Evolutionary conservation across 2,329 filamentous ascomycete species (phyloP).

Genomic region (Onygenales sp.): DNA sequence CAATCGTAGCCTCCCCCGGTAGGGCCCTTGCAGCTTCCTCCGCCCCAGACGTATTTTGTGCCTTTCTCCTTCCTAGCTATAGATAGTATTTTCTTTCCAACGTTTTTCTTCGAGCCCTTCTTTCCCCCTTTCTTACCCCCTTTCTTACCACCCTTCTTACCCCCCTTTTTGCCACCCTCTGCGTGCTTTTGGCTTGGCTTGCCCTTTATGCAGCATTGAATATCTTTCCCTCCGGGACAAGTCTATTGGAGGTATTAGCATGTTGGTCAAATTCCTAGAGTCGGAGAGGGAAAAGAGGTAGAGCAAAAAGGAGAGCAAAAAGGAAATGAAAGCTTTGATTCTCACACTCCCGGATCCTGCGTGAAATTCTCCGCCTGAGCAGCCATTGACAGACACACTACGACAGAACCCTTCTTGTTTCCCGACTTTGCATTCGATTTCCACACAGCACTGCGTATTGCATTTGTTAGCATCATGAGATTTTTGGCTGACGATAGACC

Average conservation of each 20-base stretch:
- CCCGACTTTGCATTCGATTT: slow-evolving; percentile 2
- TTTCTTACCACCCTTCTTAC: neutral
- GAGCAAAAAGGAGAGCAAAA: neutral
- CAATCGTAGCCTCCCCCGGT: slow-evolving; percentile 19
- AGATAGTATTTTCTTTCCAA: slow-evolving; percentile 31
- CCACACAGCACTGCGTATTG: slow-evolving; percentile 4
- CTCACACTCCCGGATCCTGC: neutral
- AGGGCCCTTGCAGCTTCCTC: slow-evolving; percentile 18
- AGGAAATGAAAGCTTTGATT: neutral
- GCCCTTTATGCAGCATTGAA: slow-evolving; percentile 4
- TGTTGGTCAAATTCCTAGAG: neutral
- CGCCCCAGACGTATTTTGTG: slow-evolving; percentile 23
- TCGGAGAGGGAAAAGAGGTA: neutral
- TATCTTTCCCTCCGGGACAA: slow-evolving; percentile 3
- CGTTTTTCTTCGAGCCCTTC: slow-evolving; percentile 1
- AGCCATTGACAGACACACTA: neutral
- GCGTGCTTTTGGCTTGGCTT: neutral
- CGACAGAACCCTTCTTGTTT: neutral
- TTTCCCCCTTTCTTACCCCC: neutral
- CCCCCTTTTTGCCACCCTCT: neutral
- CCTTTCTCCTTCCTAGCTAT: slow-evolving; percentile 42
- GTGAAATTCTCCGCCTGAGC: slow-evolving; percentile 1
- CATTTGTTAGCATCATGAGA: neutral
- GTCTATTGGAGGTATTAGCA: neutral
- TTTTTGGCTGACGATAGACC: neutral